Evolutionary conservation across 345 rosid species (phyloP).

Genomic region (Lepidium aucheri): DNA sequence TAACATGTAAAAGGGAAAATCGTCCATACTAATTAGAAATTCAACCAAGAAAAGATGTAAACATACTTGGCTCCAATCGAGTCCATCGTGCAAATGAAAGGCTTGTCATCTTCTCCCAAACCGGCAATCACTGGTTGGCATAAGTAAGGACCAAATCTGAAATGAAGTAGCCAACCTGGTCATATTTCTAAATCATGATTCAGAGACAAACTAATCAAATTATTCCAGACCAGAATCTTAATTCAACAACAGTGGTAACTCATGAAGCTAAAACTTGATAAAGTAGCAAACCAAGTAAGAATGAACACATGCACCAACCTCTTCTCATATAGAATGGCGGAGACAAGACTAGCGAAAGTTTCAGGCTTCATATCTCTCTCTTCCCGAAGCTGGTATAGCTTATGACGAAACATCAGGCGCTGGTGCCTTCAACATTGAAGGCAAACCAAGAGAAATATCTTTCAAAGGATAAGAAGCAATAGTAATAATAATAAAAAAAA

Average conservation of each 20-base stretch:
- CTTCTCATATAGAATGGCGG: conserved; percentile 91
- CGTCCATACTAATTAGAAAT: background rate
- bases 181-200: background rate
- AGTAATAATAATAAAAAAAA: background rate
- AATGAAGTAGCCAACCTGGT: background rate
- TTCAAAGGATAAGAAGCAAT: background rate
- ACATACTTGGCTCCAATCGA: conserved; percentile 94
- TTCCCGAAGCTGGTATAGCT: conserved; percentile 81
- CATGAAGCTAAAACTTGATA: background rate
- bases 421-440: conserved; percentile 55
- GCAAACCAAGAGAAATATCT: conserved; percentile 8
- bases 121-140: conserved; percentile 98
- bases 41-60: conserved; percentile 11
- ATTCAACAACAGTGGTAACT: background rate
- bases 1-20: background rate
- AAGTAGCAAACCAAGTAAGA: background rate
- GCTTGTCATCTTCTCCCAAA: conserved; percentile 84
- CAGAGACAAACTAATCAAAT: background rate
- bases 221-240: background rate
- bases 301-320: conserved; percentile 37
- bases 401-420: conserved; percentile 82
- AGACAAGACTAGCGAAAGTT: conserved; percentile 91
- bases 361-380: conserved; percentile 99
- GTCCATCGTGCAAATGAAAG: conserved; percentile 98
- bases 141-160: conserved; percentile 95